A percentile compares a stretch with the other conserved stretches of the same genome.
Evolutionary conservation across 495 filamentous ascomycete species (phyloP).

Genomic region (Daldinia loculata): DNA sequence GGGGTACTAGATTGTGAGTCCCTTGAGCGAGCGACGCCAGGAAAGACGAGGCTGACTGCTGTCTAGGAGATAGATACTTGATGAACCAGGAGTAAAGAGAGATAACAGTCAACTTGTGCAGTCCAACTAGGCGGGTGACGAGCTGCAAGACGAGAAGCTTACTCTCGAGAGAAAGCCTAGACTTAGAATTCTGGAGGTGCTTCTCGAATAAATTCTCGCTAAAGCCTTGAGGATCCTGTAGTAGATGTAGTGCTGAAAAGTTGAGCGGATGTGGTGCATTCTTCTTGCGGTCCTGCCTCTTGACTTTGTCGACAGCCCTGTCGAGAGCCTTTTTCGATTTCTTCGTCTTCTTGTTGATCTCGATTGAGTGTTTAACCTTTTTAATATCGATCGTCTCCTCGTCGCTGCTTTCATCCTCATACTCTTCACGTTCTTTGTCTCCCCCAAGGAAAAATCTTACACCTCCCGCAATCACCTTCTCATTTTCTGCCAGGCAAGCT

Average conservation of each 20-base stretch:
- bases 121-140: slow-evolving; percentile 86
- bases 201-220: slow-evolving; percentile 90
- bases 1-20: slow-evolving; percentile 89
- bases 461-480: slow-evolving; percentile 87
- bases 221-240: slow-evolving; percentile 96
- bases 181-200: slow-evolving; percentile 86
- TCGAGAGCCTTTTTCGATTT: slow-evolving; percentile 83
- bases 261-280: slow-evolving; percentile 85
- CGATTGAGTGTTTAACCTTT: slow-evolving; percentile 80
- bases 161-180: slow-evolving; percentile 87
- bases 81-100: slow-evolving; percentile 79
- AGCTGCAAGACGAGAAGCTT: slow-evolving; percentile 89
- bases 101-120: slow-evolving; percentile 80
- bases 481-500: slow-evolving; percentile 80
- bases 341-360: slow-evolving; percentile 94
- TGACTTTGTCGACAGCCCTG: slow-evolving; percentile 78
- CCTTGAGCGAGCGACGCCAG: slow-evolving; percentile 92
- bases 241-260: slow-evolving; percentile 92
- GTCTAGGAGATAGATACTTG: slow-evolving; percentile 84
- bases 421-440: slow-evolving; percentile 82
- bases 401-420: slow-evolving; percentile 87
- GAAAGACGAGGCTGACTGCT: slow-evolving; percentile 93
- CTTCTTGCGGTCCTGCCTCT: slow-evolving; percentile 86
- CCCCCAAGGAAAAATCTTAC: slow-evolving; percentile 95
- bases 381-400: slow-evolving; percentile 80